Evolutionary conservation across 805 yeast species (phyloP), one percentile per base, ranked within the genome.

Genomic region (Scheffersomyces amazonensis): DNA sequence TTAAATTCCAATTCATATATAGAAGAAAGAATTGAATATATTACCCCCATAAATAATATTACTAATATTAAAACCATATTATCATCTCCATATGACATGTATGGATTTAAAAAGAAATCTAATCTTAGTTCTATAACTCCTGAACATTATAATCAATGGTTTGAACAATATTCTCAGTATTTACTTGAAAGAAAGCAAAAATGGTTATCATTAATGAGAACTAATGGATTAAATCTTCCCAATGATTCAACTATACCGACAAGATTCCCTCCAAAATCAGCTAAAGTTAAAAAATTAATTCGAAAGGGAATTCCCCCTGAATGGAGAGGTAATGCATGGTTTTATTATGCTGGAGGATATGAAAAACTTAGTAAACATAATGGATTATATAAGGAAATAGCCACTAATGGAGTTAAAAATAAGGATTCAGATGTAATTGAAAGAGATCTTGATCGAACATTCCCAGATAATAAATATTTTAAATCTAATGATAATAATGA

Each of bases 291-390:
- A 53, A 75, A 95, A 41, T 82, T 87, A 52, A 78, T 93, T 10
- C 75, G 97, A 39, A 86, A 86, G 56, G 99, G 99, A 10, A 82
- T 91, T 9, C 98, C 99, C 0, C 90, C 96, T 0, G 96, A 88
- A 56, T 91, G 96, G 97, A 70, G 99, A 48, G 99, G 99, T 1
- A 77, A 78, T 47, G 96, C 97, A 0, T 91, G 99, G 99, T 91
- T 93, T 73, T 83, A 80, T 67, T 91, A 87, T 60, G 95, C 96
- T 7, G 81, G 81, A 18, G 99, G 98, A 2, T 74, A 80, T 39
- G 93, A 86, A 37, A 74, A 73, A 47, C 61, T 88, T 40, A 79
- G 75, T 47, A 78, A 79, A 28, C 80, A 90, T 54, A 66, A 66
- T 12, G 96, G 95, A 1, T 73, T 86, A 2, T 93, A 90, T 58